These are phyloP conservation scores for Tricholoma hemisulphureum DNA, from an alignment of 768 basidiomycete genomes.

Conservation along the genomic window DNA sequence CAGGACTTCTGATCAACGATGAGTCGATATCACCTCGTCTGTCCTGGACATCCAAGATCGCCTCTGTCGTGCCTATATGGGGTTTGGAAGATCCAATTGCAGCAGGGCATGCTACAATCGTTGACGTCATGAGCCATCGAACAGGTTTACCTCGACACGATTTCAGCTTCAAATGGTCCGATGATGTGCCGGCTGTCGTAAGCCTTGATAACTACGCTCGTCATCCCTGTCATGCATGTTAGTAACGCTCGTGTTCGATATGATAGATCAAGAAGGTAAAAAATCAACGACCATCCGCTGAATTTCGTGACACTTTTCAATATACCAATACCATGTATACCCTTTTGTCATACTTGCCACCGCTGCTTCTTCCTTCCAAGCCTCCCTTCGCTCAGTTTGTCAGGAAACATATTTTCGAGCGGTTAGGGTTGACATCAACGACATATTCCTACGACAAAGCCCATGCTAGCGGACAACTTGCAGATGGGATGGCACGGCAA, in stretches of 20 bases:
- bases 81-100: slow-evolving; percentile 23
- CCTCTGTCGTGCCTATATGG: slow-evolving; percentile 25
- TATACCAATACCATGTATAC: slow-evolving; percentile 32
- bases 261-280: slow-evolving; percentile 23
- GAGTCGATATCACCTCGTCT: slow-evolving; percentile 22
- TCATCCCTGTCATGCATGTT: background rate
- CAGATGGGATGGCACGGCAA: slow-evolving; percentile 23
- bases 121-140: slow-evolving; percentile 23
- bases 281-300: slow-evolving; percentile 28
- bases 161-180: slow-evolving; percentile 9
- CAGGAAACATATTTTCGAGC: slow-evolving; percentile 28
- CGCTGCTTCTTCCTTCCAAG: slow-evolving; percentile 21
- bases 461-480: slow-evolving; percentile 24
- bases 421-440: slow-evolving; percentile 26
- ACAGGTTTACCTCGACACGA: slow-evolving; percentile 22
- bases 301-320: slow-evolving; percentile 29
- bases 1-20: slow-evolving; percentile 26
- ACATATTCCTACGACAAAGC: slow-evolving; percentile 30
- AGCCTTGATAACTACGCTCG: background rate
- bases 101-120: slow-evolving; percentile 18
- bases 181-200: slow-evolving; percentile 12
- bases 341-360: slow-evolving; percentile 27
- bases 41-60: slow-evolving; percentile 27
- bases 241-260: no score
- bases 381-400: slow-evolving; percentile 29